phyloP scores from a whole-genome alignment of 768 basidiomycete species.

The Phaeolepiota aurea region DNA sequence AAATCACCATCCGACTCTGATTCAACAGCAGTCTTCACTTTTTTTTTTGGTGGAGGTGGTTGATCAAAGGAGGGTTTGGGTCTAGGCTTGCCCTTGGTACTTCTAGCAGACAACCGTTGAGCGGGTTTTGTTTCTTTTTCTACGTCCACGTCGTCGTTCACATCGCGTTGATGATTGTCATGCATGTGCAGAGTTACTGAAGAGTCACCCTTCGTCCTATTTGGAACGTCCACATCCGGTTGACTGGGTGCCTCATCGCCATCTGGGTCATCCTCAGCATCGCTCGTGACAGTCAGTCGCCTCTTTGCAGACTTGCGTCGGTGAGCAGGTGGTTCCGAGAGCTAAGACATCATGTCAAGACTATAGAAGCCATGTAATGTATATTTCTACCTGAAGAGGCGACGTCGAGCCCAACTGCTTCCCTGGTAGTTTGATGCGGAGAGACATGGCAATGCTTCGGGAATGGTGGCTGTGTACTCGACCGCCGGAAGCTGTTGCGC shows the following conservation, averaged over 20 bases:
- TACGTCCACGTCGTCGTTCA: constrained; percentile 14
- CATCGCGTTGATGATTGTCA: constrained; percentile 7
- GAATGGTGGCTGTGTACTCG: background rate
- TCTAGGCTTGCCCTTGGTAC: constrained; percentile 1
- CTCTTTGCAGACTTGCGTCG: constrained; percentile 17
- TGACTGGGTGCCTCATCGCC: constrained; percentile 5
- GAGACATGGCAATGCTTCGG: no score
- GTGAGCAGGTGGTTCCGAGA: constrained; percentile 8
- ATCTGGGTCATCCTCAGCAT: constrained; percentile 15
- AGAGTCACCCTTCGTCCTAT: background rate
- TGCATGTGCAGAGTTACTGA: background rate
- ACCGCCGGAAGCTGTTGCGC: background rate
- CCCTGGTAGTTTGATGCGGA: constrained; percentile 16
- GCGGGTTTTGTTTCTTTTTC: constrained; percentile 7
- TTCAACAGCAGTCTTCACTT: constrained; percentile 13
- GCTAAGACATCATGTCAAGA: constrained; percentile 4
- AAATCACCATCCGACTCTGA: constrained; percentile 10
- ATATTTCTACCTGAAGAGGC: constrained; percentile 12
- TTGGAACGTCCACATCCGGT: background rate
- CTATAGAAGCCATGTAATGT: background rate
- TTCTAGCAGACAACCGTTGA: constrained; percentile 8
- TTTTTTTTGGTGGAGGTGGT: background rate
- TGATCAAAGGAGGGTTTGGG: background rate
- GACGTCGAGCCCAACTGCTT: constrained; percentile 6
- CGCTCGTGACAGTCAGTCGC: constrained; percentile 18